Evolutionary conservation across 2,329 filamentous ascomycete genomes (phyloP), one percentile per base, ranked within the genome.

Genomic region (Stagonosporopsis vannaccii): DNA sequence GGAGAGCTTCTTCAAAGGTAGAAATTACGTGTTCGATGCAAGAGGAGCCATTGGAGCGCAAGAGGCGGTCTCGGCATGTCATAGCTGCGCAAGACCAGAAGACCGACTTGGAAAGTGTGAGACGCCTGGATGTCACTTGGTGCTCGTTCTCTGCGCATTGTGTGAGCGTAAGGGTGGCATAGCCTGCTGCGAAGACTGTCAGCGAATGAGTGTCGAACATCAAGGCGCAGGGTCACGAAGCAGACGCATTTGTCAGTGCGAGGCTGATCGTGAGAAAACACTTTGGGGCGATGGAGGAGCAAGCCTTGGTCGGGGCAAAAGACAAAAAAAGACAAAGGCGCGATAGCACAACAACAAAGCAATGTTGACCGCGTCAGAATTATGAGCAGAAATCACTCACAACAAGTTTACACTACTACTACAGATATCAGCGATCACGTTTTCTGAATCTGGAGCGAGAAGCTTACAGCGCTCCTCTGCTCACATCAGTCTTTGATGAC

Each of bases 21-120:
- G 39, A 13, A 69, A 69, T 28, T 69, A 69, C 37, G 66, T 69
- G 2, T 69, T 69, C 20, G 66, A 69, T 55, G 66, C 54, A 12
- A 53, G 66, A 52, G 66, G 64, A 6, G 63, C 65, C 5, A 62
- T 65, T 19, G 61, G 62, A 12, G 42, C 42, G n/a, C 41, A 46
- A 20, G 51, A 58, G 3, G 46, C 39, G 9, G 64, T 69, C 7
- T 62, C 64, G 2, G 40, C 17, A 26, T 69, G 66, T 36, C 66
- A 67, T 37, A 47, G 48, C n/a, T 69, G 66, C 28, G 47, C 41
- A 9, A 39, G 39, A 17, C 32, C 40, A 36, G 62, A 61, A n/a
- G 51, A 36, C 44, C 59, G 61, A 23, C 52, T 69, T 4, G 59
- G 59, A 1, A 67, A 69, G 37, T 69, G 66, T 33, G 51, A 39